Evolutionary conservation across 2,329 filamentous ascomycete genomes (phyloP).

Genomic region (Tolypocladium amazonense): DNA sequence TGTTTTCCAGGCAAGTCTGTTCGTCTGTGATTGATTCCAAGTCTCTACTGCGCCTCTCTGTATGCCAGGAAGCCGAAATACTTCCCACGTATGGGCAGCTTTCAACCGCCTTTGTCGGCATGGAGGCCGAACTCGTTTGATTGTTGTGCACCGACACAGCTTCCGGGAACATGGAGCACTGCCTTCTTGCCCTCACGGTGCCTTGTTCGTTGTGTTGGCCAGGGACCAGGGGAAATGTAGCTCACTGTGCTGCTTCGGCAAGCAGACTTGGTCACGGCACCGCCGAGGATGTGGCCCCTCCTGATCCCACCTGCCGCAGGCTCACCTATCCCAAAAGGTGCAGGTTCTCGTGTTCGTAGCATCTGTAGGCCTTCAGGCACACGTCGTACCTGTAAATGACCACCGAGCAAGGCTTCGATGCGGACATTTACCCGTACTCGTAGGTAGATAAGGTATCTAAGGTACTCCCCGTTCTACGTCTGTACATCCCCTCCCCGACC

Average conservation of each 20-base stretch:
- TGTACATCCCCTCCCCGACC: too few species aligned
- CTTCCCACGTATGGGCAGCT: not conserved
- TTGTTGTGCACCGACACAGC: not conserved
- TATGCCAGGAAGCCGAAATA: not conserved
- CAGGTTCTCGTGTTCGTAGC: not conserved
- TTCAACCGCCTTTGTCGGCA: not conserved
- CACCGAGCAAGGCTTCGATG: too few species aligned
- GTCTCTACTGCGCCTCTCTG: not conserved
- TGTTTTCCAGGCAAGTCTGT: not conserved
- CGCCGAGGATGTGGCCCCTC: not conserved
- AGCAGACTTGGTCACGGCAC: not conserved
- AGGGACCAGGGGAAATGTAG: not conserved
- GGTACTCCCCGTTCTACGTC: too few species aligned
- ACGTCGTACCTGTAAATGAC: too few species aligned
- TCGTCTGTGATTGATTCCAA: not conserved
- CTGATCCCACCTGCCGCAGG: not conserved
- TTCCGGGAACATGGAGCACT: not conserved
- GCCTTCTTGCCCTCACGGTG: not conserved
- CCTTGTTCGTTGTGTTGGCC: not conserved
- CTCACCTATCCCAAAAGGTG: not conserved
- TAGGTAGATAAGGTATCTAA: too few species aligned
- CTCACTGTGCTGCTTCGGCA: not conserved
- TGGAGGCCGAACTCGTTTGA: not conserved
- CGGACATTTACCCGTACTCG: too few species aligned
- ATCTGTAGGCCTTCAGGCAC: too few species aligned